These are phyloP conservation scores for Vitis hybrid DNA, from an alignment of 177 flowering plant genomes.

Conservation along the genomic window DNA sequence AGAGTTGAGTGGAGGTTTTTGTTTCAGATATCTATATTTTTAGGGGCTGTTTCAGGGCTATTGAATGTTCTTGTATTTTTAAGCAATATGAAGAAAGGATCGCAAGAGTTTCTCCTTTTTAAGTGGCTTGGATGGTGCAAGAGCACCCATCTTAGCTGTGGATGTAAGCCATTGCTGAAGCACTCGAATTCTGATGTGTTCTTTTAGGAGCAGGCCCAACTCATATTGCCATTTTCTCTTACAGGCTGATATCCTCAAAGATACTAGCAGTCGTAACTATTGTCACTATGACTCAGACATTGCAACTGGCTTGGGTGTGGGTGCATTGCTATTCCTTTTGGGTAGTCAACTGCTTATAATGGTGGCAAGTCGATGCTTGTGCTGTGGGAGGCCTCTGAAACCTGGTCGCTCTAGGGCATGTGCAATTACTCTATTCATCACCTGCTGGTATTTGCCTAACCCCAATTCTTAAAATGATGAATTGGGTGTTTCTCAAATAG, in stretches of 20 bases:
- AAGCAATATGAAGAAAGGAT: too few species aligned
- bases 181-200: not conserved
- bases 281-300: conserved; percentile 60
- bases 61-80: too few species aligned
- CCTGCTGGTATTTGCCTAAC: conserved; percentile 50
- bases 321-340: conserved; percentile 50
- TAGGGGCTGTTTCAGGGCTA: not conserved
- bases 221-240: conserved; percentile 4
- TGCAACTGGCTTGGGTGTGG: conserved; percentile 63
- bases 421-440: conserved; percentile 64
- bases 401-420: conserved; percentile 63
- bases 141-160: too few species aligned
- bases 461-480: not conserved
- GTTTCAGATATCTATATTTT: not conserved
- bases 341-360: conserved; percentile 58
- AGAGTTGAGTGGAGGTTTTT: not conserved
- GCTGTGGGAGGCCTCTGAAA: conserved; percentile 59
- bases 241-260: conserved; percentile 27
- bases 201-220: not conserved
- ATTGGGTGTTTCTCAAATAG: not conserved
- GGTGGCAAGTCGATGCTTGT: conserved; percentile 58
- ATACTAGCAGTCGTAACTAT: conserved; percentile 9
- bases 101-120: too few species aligned
- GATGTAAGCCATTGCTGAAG: too few species aligned
- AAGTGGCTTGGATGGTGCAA: too few species aligned